Conservation (phyloP, 1,284 basidiomycete genomes). For the Psilocybe mexicana region DNA sequence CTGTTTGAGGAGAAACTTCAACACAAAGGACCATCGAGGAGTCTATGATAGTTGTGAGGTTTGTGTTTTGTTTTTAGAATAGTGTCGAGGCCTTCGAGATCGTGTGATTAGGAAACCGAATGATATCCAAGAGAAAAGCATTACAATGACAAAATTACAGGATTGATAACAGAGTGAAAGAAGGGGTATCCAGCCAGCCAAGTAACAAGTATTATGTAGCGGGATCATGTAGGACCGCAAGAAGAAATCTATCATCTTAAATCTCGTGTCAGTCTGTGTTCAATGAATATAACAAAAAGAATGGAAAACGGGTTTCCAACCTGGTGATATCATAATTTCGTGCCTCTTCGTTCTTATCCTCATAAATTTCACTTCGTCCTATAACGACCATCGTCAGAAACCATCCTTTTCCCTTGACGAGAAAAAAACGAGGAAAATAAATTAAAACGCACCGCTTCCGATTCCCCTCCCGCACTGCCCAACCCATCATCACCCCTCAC, state of each 20-base stretch:
- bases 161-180: background rate
- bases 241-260: conserved; percentile 78
- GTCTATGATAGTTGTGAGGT: background rate
- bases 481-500: conserved; percentile 60
- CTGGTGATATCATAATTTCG: conserved; percentile 93
- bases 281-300: conserved; percentile 2
- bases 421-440: background rate
- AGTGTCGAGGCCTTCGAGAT: background rate
- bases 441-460: conserved; percentile 25
- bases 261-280: background rate
- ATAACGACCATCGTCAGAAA: background rate
- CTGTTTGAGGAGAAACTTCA: background rate
- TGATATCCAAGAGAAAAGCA: background rate
- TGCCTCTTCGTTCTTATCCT: conserved; percentile 89
- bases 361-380: conserved; percentile 90
- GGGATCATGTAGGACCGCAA: conserved; percentile 87
- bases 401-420: no score
- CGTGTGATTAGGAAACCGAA: background rate
- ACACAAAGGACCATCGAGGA: background rate
- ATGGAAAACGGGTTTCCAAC: conserved; percentile 42
- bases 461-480: conserved; percentile 30
- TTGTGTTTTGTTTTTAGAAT: background rate
- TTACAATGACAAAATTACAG: background rate
- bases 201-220: conserved; percentile 30
- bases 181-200: background rate